Evolutionary conservation across 169 alveolate species (phyloP).

Genomic region (Hepatocystis sp.): DNA sequence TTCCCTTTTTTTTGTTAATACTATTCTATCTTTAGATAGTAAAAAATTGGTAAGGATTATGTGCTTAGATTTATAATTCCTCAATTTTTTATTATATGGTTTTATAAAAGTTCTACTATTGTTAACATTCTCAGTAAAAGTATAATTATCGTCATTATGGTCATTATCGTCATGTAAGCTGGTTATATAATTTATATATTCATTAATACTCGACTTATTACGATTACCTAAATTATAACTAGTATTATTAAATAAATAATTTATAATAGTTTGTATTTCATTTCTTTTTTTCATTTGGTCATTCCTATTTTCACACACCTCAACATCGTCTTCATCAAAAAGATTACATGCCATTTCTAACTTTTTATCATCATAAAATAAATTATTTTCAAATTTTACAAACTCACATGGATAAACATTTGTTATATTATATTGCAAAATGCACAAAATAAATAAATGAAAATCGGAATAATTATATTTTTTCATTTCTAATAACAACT

Average conservation of each 20-base stretch:
- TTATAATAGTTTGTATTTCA: neutral
- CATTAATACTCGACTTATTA: neutral
- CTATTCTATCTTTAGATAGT: conserved; percentile 37
- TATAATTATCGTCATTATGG: no score
- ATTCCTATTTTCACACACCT: conserved; percentile 2
- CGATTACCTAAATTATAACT: no score
- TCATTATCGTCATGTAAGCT: neutral
- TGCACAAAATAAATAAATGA: conserved; percentile 37
- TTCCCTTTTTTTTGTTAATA: conserved; percentile 26
- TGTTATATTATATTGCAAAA: conserved; percentile 7
- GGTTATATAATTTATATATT: conserved; percentile 50
- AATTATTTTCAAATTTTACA: no score
- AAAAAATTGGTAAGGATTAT: neutral
- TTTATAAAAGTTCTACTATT: no score
- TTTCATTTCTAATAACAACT: conserved; percentile 7
- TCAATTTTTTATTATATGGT: no score
- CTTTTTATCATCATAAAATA: no score
- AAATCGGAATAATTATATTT: conserved; percentile 8
- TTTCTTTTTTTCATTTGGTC: neutral
- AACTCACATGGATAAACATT: neutral
- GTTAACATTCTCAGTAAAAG: no score
- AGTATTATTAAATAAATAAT: conserved; percentile 1
- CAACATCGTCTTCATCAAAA: neutral
- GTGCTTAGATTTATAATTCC: conserved; percentile 9
- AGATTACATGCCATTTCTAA: neutral